Percentiles rank a stretch among this genome's conserved stretches.
Evolutionary conservation across 805 yeast genomes (phyloP).

Genomic region (Diddensiella santjacobensis): DNA sequence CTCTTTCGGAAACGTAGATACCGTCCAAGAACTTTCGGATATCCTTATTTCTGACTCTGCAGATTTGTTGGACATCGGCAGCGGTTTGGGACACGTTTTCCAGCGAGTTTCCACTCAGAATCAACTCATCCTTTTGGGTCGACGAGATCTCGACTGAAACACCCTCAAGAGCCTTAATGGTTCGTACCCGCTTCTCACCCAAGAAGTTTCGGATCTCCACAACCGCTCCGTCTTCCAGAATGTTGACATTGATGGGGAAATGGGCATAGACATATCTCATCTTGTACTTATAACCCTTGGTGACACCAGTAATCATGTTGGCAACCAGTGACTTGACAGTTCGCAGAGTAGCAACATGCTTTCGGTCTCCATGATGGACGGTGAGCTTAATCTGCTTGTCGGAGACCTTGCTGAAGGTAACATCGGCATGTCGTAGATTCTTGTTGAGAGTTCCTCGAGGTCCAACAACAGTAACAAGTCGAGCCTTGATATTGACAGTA

Average conservation of each 20-base stretch:
- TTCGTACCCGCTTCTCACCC: conserved; percentile 98
- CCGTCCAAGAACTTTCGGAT: conserved; percentile 99
- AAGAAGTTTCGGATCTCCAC: conserved; percentile 99
- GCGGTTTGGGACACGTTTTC: conserved; percentile 98
- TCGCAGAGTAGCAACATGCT: conserved; percentile 99
- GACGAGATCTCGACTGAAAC: conserved; percentile 79
- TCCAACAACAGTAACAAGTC: conserved; percentile 85
- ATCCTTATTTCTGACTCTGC: conserved; percentile 99
- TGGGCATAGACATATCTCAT: conserved; percentile 99
- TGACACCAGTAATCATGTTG: conserved; percentile 97
- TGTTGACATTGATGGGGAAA: conserved; percentile 99
- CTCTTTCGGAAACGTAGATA: conserved; percentile 97
- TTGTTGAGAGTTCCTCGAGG: conserved; percentile 95
- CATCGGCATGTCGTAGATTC: conserved; percentile 91
- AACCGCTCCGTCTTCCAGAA: conserved; percentile 69
- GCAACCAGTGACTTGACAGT: conserved; percentile 93
- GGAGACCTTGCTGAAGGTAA: conserved; percentile 76
- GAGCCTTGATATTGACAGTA: conserved; percentile 84
- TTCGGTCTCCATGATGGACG: conserved; percentile 99
- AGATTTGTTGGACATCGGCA: conserved; percentile 96
- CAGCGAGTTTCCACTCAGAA: conserved; percentile 90
- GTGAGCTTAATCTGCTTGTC: conserved; percentile 76
- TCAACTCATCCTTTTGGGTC: conserved; percentile 89
- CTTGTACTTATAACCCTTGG: conserved; percentile 99
- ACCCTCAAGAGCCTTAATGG: conserved; percentile 82